These are phyloP conservation scores for Microthyrium microscopicum DNA, from an alignment of 2,329 filamentous ascomycete species.

Conservation along the genomic window DNA sequence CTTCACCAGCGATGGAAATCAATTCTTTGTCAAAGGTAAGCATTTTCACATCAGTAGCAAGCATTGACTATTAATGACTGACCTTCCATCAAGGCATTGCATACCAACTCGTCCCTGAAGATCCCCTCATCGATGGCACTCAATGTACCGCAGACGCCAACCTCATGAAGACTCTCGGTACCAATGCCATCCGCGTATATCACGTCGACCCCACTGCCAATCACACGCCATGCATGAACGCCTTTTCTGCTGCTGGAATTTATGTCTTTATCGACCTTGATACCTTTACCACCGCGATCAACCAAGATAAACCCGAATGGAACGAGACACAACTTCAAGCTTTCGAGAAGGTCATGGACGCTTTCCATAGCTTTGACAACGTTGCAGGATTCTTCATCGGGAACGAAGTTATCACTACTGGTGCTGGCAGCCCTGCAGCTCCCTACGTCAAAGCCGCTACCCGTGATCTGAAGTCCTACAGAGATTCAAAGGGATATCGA, in stretches of 20 bases:
- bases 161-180: slow-evolving; percentile 64
- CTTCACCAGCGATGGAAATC: slow-evolving; percentile 62
- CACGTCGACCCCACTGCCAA: slow-evolving; percentile 58
- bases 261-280: slow-evolving; percentile 76
- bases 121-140: slow-evolving; percentile 58
- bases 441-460: slow-evolving; percentile 72
- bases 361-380: slow-evolving; percentile 63
- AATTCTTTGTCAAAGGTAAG: slow-evolving; percentile 71
- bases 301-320: slow-evolving; percentile 49
- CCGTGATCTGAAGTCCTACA: slow-evolving; percentile 69
- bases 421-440: slow-evolving; percentile 43
- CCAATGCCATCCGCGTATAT: slow-evolving; percentile 77
- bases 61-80: no score
- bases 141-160: slow-evolving; percentile 63
- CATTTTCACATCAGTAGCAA: slow-evolving; percentile 8
- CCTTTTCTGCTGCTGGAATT: slow-evolving; percentile 64
- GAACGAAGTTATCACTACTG: slow-evolving; percentile 61
- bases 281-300: slow-evolving; percentile 52
- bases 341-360: slow-evolving; percentile 58
- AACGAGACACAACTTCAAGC: slow-evolving; percentile 51
- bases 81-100: slow-evolving; percentile 50
- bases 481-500: slow-evolving; percentile 58
- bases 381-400: slow-evolving; percentile 72
- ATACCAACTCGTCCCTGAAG: slow-evolving; percentile 48
- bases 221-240: slow-evolving; percentile 67